Evolutionary conservation across 228 moss, liverwort and hornwort genomes (phyloP).

Genomic region (Sphagnum fallax): DNA sequence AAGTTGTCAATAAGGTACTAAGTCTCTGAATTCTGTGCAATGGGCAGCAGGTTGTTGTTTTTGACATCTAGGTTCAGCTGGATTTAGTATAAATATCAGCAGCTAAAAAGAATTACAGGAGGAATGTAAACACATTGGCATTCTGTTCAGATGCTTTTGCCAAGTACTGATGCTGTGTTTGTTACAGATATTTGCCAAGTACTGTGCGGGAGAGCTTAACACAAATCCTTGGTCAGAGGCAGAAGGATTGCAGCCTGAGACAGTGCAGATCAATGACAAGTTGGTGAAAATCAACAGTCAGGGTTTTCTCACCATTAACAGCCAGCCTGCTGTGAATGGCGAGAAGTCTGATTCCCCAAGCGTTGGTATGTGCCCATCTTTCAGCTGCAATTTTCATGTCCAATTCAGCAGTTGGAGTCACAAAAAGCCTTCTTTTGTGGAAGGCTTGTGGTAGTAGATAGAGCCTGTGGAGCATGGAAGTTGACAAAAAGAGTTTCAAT

Average conservation of each 20-base stretch:
- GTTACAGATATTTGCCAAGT: slow-evolving; percentile 73
- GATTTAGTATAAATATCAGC: neutral
- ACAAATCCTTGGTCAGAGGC: slow-evolving; percentile 93
- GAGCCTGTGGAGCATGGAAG: no score
- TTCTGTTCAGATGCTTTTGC: no score
- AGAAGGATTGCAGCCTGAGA: slow-evolving; percentile 89
- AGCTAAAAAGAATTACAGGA: no score
- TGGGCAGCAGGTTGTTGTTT: neutral
- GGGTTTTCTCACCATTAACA: slow-evolving; percentile 88
- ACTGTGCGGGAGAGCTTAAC: slow-evolving; percentile 71
- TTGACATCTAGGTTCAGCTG: neutral
- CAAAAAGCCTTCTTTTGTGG: no score
- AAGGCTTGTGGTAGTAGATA: no score
- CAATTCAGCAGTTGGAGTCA: neutral
- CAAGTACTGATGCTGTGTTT: no score
- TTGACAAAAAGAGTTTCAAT: no score
- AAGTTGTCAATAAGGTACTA: slow-evolving; percentile 49
- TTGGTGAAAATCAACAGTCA: slow-evolving; percentile 64
- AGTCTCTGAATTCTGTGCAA: neutral
- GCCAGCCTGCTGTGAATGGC: slow-evolving; percentile 93
- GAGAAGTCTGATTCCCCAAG: slow-evolving; percentile 81
- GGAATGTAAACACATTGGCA: no score
- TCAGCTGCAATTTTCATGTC: neutral
- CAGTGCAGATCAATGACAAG: slow-evolving; percentile 70
- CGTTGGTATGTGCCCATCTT: slow-evolving; percentile 40